Conservation (phyloP, 306 rosid species). For the Prunus padus region DNA sequence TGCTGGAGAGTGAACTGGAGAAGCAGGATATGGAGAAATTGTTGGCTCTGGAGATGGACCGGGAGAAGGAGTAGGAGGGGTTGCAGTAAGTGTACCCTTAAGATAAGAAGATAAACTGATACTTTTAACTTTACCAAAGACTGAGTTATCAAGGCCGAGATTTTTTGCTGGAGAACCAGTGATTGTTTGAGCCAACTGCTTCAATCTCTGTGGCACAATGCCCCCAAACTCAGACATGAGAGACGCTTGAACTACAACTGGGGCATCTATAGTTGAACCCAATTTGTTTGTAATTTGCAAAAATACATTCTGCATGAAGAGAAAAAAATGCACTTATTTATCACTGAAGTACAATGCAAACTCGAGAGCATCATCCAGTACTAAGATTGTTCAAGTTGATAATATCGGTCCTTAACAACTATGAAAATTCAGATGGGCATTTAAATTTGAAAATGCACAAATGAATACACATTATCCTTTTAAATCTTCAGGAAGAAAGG, state of each 20-base stretch:
- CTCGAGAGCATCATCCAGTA: background rate
- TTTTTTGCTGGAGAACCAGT: constrained; percentile 49
- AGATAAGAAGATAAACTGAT: constrained; percentile 64
- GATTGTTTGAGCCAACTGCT: constrained; percentile 68
- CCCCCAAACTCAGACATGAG: constrained; percentile 49
- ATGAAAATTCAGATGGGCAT: background rate
- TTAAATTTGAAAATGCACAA: background rate
- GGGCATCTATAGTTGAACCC: constrained; percentile 65
- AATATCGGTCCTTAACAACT: background rate
- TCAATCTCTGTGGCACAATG: constrained; percentile 61
- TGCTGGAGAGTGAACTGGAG: constrained; percentile 34
- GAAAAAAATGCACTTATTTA: background rate
- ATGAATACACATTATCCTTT: background rate
- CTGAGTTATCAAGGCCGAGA: constrained; percentile 72
- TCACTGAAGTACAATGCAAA: background rate
- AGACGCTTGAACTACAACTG: constrained; percentile 69
- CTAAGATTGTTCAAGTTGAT: background rate
- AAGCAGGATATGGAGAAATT: constrained; percentile 39
- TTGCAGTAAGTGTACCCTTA: constrained; percentile 41
- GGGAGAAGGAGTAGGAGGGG: constrained; percentile 65
- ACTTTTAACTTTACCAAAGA: constrained; percentile 76
- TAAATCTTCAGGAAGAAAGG: background rate
- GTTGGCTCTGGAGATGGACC: constrained; percentile 64
- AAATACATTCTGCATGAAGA: constrained; percentile 60
- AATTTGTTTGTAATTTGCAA: constrained; percentile 61